These are phyloP conservation scores for Pyrus pyrifolia DNA, from an alignment of 306 rosid genomes.

Conservation along the genomic window DNA sequence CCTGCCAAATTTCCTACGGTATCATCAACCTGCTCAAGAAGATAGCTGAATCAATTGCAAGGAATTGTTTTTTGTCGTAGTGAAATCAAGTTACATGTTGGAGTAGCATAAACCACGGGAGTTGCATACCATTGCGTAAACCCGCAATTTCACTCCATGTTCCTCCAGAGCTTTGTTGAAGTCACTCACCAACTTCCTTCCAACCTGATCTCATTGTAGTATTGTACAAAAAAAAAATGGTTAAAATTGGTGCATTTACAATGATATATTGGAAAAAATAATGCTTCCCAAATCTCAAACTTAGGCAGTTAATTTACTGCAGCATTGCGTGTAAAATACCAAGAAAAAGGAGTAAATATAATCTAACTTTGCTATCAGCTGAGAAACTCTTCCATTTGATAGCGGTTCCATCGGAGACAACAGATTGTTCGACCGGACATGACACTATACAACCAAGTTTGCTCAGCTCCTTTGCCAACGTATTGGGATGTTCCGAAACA, in stretches of 20 bases:
- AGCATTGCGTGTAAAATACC: not conserved
- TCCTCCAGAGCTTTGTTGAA: slow-evolving; percentile 43
- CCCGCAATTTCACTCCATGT: slow-evolving; percentile 41
- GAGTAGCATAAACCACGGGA: not conserved
- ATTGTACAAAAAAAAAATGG: not conserved
- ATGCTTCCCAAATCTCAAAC: not conserved
- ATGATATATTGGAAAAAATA: not conserved
- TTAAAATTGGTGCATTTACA: not conserved
- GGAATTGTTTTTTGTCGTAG: not conserved
- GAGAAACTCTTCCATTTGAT: slow-evolving; percentile 40
- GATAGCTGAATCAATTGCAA: not conserved
- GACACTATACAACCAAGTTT: slow-evolving; percentile 51
- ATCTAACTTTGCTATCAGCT: slow-evolving; percentile 53
- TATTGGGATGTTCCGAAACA: slow-evolving; percentile 28
- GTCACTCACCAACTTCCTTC: slow-evolving; percentile 37
- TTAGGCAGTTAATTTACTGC: not conserved
- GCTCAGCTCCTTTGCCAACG: slow-evolving; percentile 14
- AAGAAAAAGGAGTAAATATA: not conserved
- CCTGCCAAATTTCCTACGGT: slow-evolving; percentile 64
- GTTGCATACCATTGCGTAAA: slow-evolving; percentile 40
- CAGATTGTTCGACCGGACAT: slow-evolving; percentile 27
- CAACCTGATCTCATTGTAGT: slow-evolving; percentile 29
- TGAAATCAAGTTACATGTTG: not conserved
- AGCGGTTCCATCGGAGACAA: slow-evolving; percentile 25
- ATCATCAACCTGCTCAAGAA: slow-evolving; percentile 51